A percentile compares a stretch with the other conserved stretches of the same genome.
Conservation (phyloP, 2,329 filamentous ascomycete species). For the Aspergillus pseudotamarii region DNA sequence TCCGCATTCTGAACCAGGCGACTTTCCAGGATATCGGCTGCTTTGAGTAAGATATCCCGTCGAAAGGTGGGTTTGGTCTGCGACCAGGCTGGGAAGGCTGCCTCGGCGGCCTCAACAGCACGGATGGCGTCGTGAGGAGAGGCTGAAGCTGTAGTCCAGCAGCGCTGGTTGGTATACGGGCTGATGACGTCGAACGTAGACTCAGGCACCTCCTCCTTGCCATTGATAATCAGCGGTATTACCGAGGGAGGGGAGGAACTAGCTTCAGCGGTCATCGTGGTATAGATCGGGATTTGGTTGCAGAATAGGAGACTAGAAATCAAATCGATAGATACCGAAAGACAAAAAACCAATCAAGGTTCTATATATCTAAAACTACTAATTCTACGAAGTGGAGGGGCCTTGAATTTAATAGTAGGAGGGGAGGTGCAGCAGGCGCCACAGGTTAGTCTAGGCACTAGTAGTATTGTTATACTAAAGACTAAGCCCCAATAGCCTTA, state of each 20-base stretch:
- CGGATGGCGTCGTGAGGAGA: slow-evolving; percentile 42
- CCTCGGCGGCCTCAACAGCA: slow-evolving; percentile 61
- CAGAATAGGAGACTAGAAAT: not conserved
- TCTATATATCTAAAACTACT: not conserved
- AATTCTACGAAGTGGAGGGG: not conserved
- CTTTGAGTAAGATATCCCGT: slow-evolving; percentile 70
- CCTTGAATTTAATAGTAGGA: slow-evolving; percentile 4
- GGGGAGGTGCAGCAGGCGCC: not conserved
- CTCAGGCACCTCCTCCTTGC: slow-evolving; percentile 33
- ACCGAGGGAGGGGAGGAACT: slow-evolving; percentile 15
- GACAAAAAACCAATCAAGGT: not conserved
- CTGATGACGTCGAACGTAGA: slow-evolving; percentile 52
- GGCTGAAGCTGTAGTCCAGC: slow-evolving; percentile 59
- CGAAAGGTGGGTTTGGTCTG: slow-evolving; percentile 62
- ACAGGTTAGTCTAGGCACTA: not conserved
- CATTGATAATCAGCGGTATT: slow-evolving; percentile 44
- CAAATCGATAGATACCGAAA: not conserved
- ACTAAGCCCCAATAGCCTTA: not conserved
- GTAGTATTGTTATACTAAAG: not conserved
- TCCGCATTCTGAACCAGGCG: slow-evolving; percentile 55
- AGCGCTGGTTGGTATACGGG: slow-evolving; percentile 55
- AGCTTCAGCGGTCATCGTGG: slow-evolving; percentile 11
- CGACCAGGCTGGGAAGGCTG: slow-evolving; percentile 69
- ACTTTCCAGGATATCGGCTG: slow-evolving; percentile 59
- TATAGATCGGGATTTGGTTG: not conserved